Percentiles rank a stretch among this genome's conserved stretches.
phyloP scores from a whole-genome alignment of 257 asterid species.

The Ehretia macrophylla region DNA sequence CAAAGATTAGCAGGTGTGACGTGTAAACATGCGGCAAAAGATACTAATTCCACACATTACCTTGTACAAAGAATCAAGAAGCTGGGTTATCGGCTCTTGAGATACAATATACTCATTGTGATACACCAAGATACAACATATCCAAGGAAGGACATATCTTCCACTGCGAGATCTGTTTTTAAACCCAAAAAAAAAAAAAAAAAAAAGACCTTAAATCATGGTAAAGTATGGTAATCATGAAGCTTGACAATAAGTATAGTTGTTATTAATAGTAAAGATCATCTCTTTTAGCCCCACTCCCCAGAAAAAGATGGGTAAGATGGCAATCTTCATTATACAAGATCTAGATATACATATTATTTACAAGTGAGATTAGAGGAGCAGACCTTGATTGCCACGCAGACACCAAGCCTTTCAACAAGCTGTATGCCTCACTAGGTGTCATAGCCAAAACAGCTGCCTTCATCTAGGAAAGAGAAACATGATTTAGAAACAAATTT shows the following conservation, averaged over 20 bases:
- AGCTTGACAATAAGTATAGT: not conserved
- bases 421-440: conserved; percentile 52
- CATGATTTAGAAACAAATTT: conserved; percentile 2
- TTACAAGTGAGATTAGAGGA: conserved; percentile 4
- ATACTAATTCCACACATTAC: conserved; percentile 31
- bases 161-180: conserved; percentile 48
- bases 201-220: conserved; percentile 5
- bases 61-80: conserved; percentile 75
- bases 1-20: not conserved
- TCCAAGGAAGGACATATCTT: conserved; percentile 77
- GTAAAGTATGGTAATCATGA: not conserved
- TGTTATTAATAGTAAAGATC: not conserved
- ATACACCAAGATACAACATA: conserved; percentile 58
- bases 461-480: conserved; percentile 45
- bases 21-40: too few species aligned
- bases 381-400: conserved; percentile 77
- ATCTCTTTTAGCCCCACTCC: not conserved
- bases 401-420: conserved; percentile 54
- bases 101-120: conserved; percentile 56
- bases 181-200: conserved; percentile 15
- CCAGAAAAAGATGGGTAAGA: not conserved
- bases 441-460: conserved; percentile 50
- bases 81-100: conserved; percentile 47
- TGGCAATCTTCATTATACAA: too few species aligned
- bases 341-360: too few species aligned